Percentiles rank a stretch among this genome's conserved stretches.
phyloP scores from a whole-genome alignment of 345 rosid genomes.

The Hypericum perforatum region DNA sequence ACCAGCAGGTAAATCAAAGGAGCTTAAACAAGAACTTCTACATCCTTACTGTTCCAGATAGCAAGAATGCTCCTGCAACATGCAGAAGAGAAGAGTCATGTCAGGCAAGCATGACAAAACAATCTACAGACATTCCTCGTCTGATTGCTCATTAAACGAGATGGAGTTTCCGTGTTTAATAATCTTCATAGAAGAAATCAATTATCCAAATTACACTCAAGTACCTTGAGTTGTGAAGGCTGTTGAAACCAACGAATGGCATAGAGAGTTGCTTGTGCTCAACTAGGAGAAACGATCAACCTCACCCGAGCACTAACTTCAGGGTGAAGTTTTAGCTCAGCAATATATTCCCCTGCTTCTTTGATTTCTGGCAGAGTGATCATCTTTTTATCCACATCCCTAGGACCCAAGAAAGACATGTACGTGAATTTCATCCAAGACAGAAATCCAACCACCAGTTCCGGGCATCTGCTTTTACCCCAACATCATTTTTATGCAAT shows the following conservation, averaged over 20 bases:
- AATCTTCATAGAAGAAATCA: no score
- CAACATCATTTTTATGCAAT: no score
- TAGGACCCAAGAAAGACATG: constrained; percentile 11
- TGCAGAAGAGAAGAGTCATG: no score
- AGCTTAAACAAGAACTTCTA: no score
- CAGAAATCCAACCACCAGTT: neutral
- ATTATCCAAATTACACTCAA: neutral
- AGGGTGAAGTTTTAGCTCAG: constrained; percentile 88
- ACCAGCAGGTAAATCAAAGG: no score
- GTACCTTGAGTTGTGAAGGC: constrained; percentile 19
- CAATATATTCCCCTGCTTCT: constrained; percentile 85
- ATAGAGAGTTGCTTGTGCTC: constrained; percentile 14
- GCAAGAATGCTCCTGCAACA: no score
- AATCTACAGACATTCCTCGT: no score
- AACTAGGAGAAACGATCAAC: constrained; percentile 73
- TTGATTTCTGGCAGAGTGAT: constrained; percentile 77
- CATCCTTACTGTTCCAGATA: no score
- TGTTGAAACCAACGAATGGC: neutral
- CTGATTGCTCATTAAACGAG: no score
- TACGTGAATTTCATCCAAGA: neutral
- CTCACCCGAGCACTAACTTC: constrained; percentile 78
- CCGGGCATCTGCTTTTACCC: no score
- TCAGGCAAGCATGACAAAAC: no score
- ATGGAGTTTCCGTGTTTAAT: no score
- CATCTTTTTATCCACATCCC: constrained; percentile 83